These are phyloP conservation scores for Nevesoporus exiguus DNA, from an alignment of 768 basidiomycete genomes.

Conservation along the genomic window DNA sequence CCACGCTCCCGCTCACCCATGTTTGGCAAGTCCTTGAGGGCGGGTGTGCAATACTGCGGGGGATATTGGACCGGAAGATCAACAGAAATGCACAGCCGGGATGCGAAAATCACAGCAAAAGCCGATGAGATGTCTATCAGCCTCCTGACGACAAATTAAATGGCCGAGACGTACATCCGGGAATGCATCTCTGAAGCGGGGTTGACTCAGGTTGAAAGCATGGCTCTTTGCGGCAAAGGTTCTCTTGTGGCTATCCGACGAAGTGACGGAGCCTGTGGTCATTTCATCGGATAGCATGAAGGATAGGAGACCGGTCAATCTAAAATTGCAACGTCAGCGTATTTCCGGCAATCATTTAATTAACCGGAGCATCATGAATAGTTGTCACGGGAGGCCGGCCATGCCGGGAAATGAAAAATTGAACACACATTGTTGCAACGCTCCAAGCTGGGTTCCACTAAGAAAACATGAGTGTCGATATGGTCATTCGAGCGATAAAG, in stretches of 20 bases:
- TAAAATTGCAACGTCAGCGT: constrained; percentile 31
- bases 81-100: constrained; percentile 16
- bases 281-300: constrained; percentile 97
- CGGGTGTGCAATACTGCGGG: constrained; percentile 63
- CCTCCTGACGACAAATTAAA: constrained; percentile 17
- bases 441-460: constrained; percentile 98
- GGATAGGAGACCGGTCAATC: constrained; percentile 87
- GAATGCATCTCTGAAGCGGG: constrained; percentile 84
- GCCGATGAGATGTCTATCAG: constrained; percentile 22
- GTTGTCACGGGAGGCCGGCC: constrained; percentile 7
- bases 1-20: constrained; percentile 85
- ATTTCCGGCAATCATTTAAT: constrained; percentile 11
- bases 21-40: constrained; percentile 77
- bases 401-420: not conserved
- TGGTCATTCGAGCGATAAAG: not conserved
- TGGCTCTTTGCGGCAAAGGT: constrained; percentile 77
- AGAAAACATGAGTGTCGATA: constrained; percentile 2
- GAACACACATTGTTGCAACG: constrained; percentile 84
- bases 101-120: constrained; percentile 19
- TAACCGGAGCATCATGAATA: constrained; percentile 15
- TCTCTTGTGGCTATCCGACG: constrained; percentile 75
- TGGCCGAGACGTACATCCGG: constrained; percentile 65
- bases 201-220: constrained; percentile 75
- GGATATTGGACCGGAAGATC: constrained; percentile 15
- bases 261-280: constrained; percentile 90